Base-by-base conservation (phyloP, 2,329 filamentous ascomycete genomes). In the Penicillium griseofulvum region DNA sequence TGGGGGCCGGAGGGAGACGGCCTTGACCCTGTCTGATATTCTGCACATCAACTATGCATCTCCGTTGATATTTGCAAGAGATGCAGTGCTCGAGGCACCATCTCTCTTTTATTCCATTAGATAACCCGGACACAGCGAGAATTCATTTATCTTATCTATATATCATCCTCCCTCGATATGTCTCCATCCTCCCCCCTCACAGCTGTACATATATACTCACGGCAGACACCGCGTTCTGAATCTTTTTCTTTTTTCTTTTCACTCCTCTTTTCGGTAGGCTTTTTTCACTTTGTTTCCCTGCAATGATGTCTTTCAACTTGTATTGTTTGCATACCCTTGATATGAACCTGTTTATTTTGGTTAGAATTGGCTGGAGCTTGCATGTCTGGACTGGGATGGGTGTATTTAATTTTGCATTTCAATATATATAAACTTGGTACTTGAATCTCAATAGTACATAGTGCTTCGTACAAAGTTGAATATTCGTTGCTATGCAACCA, bases 81-180 rank as follows among this genome's bases (percentile, higher is more conserved):
- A 52, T 55, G 47, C 38, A 34, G 36, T 51, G 53, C 54, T 54
- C 10, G 42, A 55, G 52, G 52, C 56, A 55, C 52, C 47, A 50
- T 55, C 46, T 47, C 26, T 28, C 51, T 50, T 60, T 56, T 46
- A 43, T 59, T 63, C 52, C 53, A 58, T 57, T 65, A 62, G 57
- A 64, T 65, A 65, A 62, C 63, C 62, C 56, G 43, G 55, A 45
- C 52, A 44, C 59, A 62, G 60, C 59, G 57, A 55, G 47, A 58
- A 51, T 57, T 50, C 19, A 56, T 53, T 22, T 57, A 24, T 22
- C 43, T 33, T 45, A 47, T 49, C 14, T 34, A 33, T 24, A 45
- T 43, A 17, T 52, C 43, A 39, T 49, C 33, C 22, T 47, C 38
- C 24, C 24, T 54, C 24, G 16, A 36, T 37, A 26, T 26, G 17